Percentiles rank a stretch among this genome's conserved stretches.
These are phyloP conservation scores for Cercospora zeae-maydis DNA, from an alignment of 2,329 filamentous ascomycete genomes.

Conservation along the genomic window DNA sequence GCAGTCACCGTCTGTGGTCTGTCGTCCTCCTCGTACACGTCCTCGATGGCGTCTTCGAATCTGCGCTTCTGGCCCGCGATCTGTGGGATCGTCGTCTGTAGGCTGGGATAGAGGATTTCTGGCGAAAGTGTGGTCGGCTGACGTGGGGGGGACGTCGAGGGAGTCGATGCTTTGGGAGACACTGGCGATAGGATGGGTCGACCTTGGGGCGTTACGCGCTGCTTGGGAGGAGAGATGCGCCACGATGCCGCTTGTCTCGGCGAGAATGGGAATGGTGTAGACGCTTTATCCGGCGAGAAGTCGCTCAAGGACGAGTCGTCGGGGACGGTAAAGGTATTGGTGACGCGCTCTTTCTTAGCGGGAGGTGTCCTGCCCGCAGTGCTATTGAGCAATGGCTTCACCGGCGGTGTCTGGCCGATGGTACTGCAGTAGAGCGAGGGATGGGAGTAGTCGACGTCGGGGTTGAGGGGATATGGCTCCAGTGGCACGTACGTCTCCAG, in stretches of 20 bases:
- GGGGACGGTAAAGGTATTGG: constrained; percentile 6
- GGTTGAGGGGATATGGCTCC: constrained; percentile 3
- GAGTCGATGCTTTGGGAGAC: not conserved
- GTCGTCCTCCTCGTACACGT: constrained; percentile 1
- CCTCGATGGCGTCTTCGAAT: not conserved
- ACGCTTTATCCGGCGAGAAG: constrained; percentile 10
- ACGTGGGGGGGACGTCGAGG: not conserved
- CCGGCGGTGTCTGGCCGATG: not conserved
- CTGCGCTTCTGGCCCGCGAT: constrained; percentile 2
- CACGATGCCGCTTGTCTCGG: not conserved
- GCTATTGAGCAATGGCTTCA: not conserved
- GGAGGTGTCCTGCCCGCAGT: not conserved
- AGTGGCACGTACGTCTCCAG: constrained; percentile 9
- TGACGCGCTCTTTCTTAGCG: not conserved
- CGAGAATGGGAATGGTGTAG: constrained; percentile 6
- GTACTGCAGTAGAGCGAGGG: not conserved
- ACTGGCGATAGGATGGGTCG: constrained; percentile 6
- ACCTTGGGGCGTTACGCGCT: not conserved
- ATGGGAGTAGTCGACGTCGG: constrained; percentile 12
- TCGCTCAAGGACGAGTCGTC: constrained; percentile 11
- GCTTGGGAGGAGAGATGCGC: constrained; percentile 8
- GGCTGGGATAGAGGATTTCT: constrained; percentile 10
- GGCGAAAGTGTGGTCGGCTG: not conserved
- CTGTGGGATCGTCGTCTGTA: constrained; percentile 6
- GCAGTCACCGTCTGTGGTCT: constrained; percentile 4